A percentile compares a stretch with the other conserved stretches of the same genome.
Conservation (phyloP, 768 basidiomycete species). For the Rhizopogon rudus region DNA sequence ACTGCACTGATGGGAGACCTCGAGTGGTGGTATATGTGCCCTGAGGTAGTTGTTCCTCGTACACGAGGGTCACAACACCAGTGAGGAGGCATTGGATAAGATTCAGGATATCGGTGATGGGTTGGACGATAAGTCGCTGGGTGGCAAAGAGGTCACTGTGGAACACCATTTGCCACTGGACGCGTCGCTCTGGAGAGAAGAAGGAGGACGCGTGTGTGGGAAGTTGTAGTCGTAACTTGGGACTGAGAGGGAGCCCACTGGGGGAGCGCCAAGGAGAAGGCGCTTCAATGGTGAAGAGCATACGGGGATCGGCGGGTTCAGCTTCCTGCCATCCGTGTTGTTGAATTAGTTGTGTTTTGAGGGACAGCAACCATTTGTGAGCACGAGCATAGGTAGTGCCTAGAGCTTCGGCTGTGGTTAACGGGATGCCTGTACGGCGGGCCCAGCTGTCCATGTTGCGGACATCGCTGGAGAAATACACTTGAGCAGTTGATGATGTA, state of each 20-base stretch:
- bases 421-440: slow-evolving; percentile 68
- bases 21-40: slow-evolving; percentile 72
- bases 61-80: slow-evolving; percentile 64
- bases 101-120: slow-evolving; percentile 65
- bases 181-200: slow-evolving; percentile 77
- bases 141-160: slow-evolving; percentile 73
- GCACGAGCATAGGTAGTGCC: slow-evolving; percentile 78
- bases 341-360: slow-evolving; percentile 60
- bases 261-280: slow-evolving; percentile 75
- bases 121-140: slow-evolving; percentile 60
- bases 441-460: slow-evolving; percentile 84
- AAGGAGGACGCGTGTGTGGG: slow-evolving; percentile 80
- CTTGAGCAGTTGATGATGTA: slow-evolving; percentile 43
- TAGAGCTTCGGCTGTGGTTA: slow-evolving; percentile 79
- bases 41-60: slow-evolving; percentile 70
- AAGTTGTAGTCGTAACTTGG: slow-evolving; percentile 65
- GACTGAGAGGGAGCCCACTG: slow-evolving; percentile 71
- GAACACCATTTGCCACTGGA: slow-evolving; percentile 91
- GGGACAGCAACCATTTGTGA: slow-evolving; percentile 66
- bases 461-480: slow-evolving; percentile 78
- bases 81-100: slow-evolving; percentile 71
- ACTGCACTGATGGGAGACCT: slow-evolving; percentile 70
- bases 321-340: slow-evolving; percentile 69
- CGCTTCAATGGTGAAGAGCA: slow-evolving; percentile 77
- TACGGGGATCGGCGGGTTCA: slow-evolving; percentile 53